Evolutionary conservation across 768 basidiomycete genomes (phyloP).

Genomic region (Auricularia sp.): DNA sequence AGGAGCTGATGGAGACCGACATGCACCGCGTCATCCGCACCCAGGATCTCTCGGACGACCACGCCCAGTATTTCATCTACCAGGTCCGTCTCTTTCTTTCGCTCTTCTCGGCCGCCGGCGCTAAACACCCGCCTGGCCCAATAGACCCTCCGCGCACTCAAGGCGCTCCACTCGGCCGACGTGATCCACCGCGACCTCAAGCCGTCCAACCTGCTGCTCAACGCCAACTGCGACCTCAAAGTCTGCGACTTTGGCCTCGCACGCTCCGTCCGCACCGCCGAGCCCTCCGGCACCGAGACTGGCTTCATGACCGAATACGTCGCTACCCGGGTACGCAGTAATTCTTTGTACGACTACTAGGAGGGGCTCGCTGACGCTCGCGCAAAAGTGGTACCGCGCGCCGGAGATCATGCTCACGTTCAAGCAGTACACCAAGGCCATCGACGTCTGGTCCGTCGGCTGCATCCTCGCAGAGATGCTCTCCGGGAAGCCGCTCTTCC

Average conservation of each 20-base stretch:
- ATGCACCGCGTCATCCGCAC: slow-evolving; percentile 95
- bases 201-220: slow-evolving; percentile 79
- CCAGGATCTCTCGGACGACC: slow-evolving; percentile 91
- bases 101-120: slow-evolving; percentile 1
- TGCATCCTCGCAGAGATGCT: slow-evolving; percentile 95
- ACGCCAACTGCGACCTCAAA: slow-evolving; percentile 84
- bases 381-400: slow-evolving; percentile 95
- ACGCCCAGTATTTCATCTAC: slow-evolving; percentile 89
- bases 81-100: slow-evolving; percentile 82
- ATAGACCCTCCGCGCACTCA: slow-evolving; percentile 77
- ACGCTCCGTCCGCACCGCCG: slow-evolving; percentile 48
- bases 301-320: slow-evolving; percentile 15
- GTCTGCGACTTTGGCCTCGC: slow-evolving; percentile 86
- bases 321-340: slow-evolving; percentile 20
- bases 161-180: slow-evolving; percentile 81
- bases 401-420: slow-evolving; percentile 99
- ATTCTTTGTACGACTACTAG: no score
- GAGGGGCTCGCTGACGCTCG: no score
- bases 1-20: slow-evolving; percentile 87
- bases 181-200: slow-evolving; percentile 73
- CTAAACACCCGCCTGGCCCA: slow-evolving; percentile 17
- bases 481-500: slow-evolving; percentile 93
- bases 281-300: slow-evolving; percentile 53
- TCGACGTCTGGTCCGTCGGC: slow-evolving; percentile 81
- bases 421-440: slow-evolving; percentile 68